Evolutionary conservation across 2,329 filamentous ascomycete genomes (phyloP), one percentile per base, ranked within the genome.

Genomic region (Beauveria caledonica): DNA sequence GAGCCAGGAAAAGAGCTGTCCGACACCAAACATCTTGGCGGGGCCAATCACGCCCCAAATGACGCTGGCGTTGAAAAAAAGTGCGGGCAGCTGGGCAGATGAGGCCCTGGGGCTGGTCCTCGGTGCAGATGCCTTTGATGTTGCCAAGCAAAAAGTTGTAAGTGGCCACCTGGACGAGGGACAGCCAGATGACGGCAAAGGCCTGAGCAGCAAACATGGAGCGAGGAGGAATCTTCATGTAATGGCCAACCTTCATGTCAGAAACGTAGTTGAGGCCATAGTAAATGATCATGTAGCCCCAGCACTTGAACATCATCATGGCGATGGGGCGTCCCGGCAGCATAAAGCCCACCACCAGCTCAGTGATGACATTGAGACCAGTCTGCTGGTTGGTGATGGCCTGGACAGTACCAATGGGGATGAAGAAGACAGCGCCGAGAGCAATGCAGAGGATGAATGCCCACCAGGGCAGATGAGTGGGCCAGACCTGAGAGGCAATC

Each of bases 1-100:
- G 39, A 81, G 72, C 50, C 73, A 73, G 0, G 73, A 69, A 67
- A 84, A 85, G 3, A 69, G 60, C n/a, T 76, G 71, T 25, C 71
- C 72, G n/a, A 65, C 64, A 15, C 72, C 71, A 58, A 73, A 73
- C 40, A 74, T 70, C 53, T 66, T 65, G 42, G 60, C 64, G 2
- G 72, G 73, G 1, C 73, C 84, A 60, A 87, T 83, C 19, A 83
- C 76, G 61, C 84, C 84, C 84, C 83, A 85, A 60, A 85, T 79
- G 6, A 85, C 76, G 21, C 80, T 83, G 27, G 79, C 80, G 25
- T 81, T 84, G 73, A 82, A 86, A 68, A 68, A 86, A 86, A 0
- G 84, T 82, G 25, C 78, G 78, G 17, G 80, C 80, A 40, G 77
- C 76, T 9, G 84, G 83, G 66, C 83, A 86, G 23, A 74, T 81